Conservation (phyloP, 768 basidiomycete species). For the Lactifluus echinatus region DNA sequence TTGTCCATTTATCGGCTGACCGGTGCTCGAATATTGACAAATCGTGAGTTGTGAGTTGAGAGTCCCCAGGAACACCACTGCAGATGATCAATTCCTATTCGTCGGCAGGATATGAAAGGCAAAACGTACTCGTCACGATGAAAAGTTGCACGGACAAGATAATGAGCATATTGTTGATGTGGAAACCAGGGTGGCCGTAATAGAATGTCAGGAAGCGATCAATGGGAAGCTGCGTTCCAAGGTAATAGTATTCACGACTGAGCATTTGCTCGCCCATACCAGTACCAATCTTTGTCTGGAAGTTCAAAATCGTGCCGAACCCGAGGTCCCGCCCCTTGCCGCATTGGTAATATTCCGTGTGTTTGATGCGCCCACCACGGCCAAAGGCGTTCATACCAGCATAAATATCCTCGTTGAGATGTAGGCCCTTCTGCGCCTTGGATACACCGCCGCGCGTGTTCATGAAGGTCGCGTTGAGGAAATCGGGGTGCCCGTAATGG, state of each 20-base stretch:
- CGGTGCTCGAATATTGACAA: slow-evolving; percentile 68
- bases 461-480: slow-evolving; percentile 97
- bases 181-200: slow-evolving; percentile 99
- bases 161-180: slow-evolving; percentile 99
- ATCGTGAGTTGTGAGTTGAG: slow-evolving; percentile 73
- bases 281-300: slow-evolving; percentile 99
- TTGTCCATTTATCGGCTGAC: slow-evolving; percentile 68
- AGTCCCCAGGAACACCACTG: slow-evolving; percentile 93
- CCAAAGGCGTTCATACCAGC: slow-evolving; percentile 99
- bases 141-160: slow-evolving; percentile 96
- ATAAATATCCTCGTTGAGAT: slow-evolving; percentile 99
- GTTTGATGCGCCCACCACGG: slow-evolving; percentile 95
- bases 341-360: slow-evolving; percentile 99
- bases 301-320: slow-evolving; percentile 97
- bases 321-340: slow-evolving; percentile 98
- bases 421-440: slow-evolving; percentile 98
- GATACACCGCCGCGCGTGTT: slow-evolving; percentile 96
- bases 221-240: slow-evolving; percentile 95
- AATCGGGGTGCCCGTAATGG: slow-evolving; percentile 99
- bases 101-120: neutral
- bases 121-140: slow-evolving; percentile 72
- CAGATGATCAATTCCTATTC: slow-evolving; percentile 18
- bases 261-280: slow-evolving; percentile 99
- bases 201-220: slow-evolving; percentile 99
- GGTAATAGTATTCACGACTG: slow-evolving; percentile 96